Evolutionary conservation across 768 basidiomycete species (phyloP).

Genomic region (Mycena galericulata): DNA sequence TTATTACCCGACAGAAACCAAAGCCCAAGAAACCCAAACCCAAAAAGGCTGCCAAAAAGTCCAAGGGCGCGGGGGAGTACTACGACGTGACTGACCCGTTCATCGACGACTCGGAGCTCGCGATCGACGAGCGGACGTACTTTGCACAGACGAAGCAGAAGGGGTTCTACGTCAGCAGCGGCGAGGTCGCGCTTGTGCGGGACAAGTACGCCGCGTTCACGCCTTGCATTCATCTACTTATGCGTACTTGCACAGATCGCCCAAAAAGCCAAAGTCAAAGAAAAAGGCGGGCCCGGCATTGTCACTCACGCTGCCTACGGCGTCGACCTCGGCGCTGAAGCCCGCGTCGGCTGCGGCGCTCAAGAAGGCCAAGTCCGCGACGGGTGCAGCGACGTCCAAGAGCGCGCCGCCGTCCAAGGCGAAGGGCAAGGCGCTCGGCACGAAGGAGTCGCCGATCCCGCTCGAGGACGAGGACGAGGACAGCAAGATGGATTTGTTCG

Average conservation of each 20-base stretch:
- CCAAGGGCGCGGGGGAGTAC: constrained; percentile 70
- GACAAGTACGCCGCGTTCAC: constrained; percentile 64
- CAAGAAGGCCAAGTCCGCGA: constrained; percentile 32
- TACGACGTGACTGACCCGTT: constrained; percentile 95
- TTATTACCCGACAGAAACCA: constrained; percentile 45
- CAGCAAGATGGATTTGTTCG: constrained; percentile 22
- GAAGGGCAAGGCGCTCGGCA: constrained; percentile 48
- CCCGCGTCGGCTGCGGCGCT: constrained; percentile 21
- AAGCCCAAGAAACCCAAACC: constrained; percentile 47
- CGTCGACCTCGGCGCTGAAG: constrained; percentile 24
- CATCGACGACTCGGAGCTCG: constrained; percentile 97
- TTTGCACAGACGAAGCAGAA: constrained; percentile 93
- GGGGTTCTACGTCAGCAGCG: constrained; percentile 92
- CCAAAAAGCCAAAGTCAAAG: constrained; percentile 77
- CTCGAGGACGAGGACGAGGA: constrained; percentile 56
- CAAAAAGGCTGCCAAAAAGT: constrained; percentile 27
- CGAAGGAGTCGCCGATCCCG: constrained; percentile 61
- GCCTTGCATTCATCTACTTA: constrained; percentile 28
- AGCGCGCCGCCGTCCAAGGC: constrained; percentile 29
- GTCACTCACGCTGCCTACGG: constrained; percentile 34
- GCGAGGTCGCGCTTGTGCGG: constrained; percentile 88
- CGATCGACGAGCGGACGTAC: constrained; percentile 89
- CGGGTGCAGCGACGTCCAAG: not conserved
- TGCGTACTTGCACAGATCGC: constrained; percentile 53
- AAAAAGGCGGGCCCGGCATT: constrained; percentile 47